Conservation (phyloP, 1,139 yeast species). For the Petasospora rhodanensis region DNA sequence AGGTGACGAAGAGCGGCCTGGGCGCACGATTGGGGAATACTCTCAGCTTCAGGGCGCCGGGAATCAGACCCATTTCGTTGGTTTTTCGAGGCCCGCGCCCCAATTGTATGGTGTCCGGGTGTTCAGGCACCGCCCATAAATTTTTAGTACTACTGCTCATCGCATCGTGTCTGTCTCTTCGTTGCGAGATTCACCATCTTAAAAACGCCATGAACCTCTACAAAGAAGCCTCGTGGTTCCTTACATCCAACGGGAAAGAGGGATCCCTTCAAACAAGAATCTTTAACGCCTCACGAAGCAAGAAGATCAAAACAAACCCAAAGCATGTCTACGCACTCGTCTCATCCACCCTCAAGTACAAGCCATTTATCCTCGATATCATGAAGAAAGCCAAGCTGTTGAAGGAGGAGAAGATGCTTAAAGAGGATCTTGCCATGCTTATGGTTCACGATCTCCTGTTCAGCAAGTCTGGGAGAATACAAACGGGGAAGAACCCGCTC, state of each 20-base stretch:
- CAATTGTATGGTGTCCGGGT: conserved; percentile 6
- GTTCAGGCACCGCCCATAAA: too few relatives aligned
- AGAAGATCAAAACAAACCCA: conserved; percentile 54
- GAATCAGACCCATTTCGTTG: too few relatives aligned
- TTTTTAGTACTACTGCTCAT: too few relatives aligned
- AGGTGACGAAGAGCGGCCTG: too few relatives aligned
- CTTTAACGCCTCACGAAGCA: conserved; percentile 48
- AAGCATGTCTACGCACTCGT: conserved; percentile 84
- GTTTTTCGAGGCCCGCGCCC: too few relatives aligned
- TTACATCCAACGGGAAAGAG: conserved; percentile 19
- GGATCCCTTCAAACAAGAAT: conserved; percentile 69
- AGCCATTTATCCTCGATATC: conserved; percentile 54
- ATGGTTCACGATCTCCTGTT: conserved; percentile 79
- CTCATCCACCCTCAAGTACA: conserved; percentile 68
- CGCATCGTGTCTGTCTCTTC: too few relatives aligned
- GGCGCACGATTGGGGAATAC: too few relatives aligned
- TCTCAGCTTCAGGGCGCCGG: too few relatives aligned
- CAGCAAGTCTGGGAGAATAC: conserved; percentile 74
- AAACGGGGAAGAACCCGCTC: conserved; percentile 82
- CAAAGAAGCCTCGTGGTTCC: conserved; percentile 25
- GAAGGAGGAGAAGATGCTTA: conserved; percentile 40
- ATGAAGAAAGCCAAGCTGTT: conserved; percentile 62
- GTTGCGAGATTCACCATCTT: too few relatives aligned
- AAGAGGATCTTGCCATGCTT: conserved; percentile 46
- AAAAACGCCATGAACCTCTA: conserved; percentile 24